Base-by-base conservation (phyloP, 805 yeast genomes). In the Yamadazyma paraphyllophila region DNA sequence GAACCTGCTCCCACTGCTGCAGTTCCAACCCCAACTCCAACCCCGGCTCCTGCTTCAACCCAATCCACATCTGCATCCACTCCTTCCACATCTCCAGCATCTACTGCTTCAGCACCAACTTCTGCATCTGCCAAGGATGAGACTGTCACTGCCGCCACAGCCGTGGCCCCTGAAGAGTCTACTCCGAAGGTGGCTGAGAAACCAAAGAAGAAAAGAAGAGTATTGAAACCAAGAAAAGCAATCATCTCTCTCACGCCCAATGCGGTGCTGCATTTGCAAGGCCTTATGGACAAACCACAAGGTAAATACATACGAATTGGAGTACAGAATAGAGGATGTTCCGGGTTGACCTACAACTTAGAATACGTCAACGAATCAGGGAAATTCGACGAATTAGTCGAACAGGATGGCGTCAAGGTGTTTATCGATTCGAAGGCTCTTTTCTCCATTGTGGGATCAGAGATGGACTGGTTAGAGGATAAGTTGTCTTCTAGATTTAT, bases 401-500 rank as follows among this genome's bases (percentile, higher is more conserved):
- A 81, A 53, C 98, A 92, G 68, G 96, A 91, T 58, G 97, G 96
- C 30, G 95, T 94, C 34, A 87, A 82, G 63, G 95, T 94, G 2
- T 75, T 91, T 45, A 88, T 94, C 38, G 99, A 94, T 63, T 92
- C 98, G 24, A 94, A 94, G 65, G 99, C 99, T 0, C 74, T 94
- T 44, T 91, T 94, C 65, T 85, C 95, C 55, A 91, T 94, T 37
- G 96, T 94, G 47, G 99, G 99, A 0, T 85, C 96, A 5, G 96
- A 91, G 66, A 94, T 94, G 99, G 99, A 94, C 67, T 94, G 97
- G 96, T 74, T 88, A 40, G 98, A 94, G 60, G 97, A 94, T 60
- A 91, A 89, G 64, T 73, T 94, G 51, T 79, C 90, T 27, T 83
- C 94, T 11, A 80, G 95, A 59, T 94, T 94, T 63, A 89, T 94